These are phyloP conservation scores for Phaeophleospora eucalypticola DNA, from an alignment of 2,329 filamentous ascomycete genomes.

Conservation along the genomic window DNA sequence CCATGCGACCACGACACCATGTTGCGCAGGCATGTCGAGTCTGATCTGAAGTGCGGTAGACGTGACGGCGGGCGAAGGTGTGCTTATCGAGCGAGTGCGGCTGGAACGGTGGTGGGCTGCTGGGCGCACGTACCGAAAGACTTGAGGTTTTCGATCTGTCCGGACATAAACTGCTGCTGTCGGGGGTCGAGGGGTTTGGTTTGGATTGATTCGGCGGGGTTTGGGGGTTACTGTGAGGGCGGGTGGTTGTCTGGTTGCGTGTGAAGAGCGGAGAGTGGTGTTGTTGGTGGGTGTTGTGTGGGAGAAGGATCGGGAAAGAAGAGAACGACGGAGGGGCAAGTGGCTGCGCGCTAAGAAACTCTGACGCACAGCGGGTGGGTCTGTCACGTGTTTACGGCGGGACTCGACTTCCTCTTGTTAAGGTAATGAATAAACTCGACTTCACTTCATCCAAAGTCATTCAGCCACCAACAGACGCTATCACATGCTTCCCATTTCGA, in stretches of 20 bases:
- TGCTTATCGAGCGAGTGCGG: conserved; percentile 15
- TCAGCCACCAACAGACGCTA: too few relatives aligned
- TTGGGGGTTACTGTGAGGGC: neutral
- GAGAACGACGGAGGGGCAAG: neutral
- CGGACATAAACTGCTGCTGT: conserved; percentile 21
- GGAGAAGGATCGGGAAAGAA: conserved; percentile 3
- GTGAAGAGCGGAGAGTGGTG: neutral
- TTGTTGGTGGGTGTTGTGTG: neutral
- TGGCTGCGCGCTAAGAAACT: conserved; percentile 1
- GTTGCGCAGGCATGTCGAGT: neutral
- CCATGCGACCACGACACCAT: neutral
- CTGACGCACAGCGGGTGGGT: neutral
- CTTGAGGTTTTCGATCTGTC: conserved; percentile 25
- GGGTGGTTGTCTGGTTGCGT: conserved; percentile 2
- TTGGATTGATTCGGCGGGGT: conserved; percentile 7
- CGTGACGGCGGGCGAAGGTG: neutral
- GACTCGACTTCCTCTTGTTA: too few relatives aligned
- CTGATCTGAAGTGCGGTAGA: neutral
- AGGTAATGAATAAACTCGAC: too few relatives aligned
- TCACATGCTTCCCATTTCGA: too few relatives aligned
- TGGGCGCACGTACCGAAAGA: conserved; percentile 21
- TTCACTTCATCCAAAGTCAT: too few relatives aligned
- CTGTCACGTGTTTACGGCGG: too few relatives aligned
- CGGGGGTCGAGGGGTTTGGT: conserved; percentile 6
- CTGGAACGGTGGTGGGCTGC: conserved; percentile 7